These are phyloP conservation scores for Didymellaceae sp. DNA, from an alignment of 2,329 filamentous ascomycete genomes.

Conservation along the genomic window DNA sequence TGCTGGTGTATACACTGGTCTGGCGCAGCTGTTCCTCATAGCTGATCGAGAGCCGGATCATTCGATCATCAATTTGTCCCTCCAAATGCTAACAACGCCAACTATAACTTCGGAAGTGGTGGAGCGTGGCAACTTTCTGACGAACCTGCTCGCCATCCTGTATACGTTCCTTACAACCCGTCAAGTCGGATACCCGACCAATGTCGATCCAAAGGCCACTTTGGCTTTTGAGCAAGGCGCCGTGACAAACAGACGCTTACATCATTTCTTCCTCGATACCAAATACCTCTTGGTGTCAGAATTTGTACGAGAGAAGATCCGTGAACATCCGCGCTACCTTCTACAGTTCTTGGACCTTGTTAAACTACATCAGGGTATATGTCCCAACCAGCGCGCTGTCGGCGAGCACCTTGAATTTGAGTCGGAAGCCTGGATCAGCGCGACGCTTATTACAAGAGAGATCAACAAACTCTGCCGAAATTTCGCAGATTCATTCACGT, in stretches of 20 bases:
- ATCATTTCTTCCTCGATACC: conserved; percentile 96
- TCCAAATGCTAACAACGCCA: conserved; percentile 95
- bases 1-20: conserved; percentile 88
- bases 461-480: conserved; percentile 92
- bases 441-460: conserved; percentile 90
- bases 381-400: conserved; percentile 88
- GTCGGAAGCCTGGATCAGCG: conserved; percentile 96
- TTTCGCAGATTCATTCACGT: conserved; percentile 84
- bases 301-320: conserved; percentile 84
- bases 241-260: conserved; percentile 92
- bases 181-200: conserved; percentile 92
- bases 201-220: conserved; percentile 84
- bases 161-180: conserved; percentile 97
- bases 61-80: conserved; percentile 95
- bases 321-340: conserved; percentile 84
- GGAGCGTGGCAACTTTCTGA: conserved; percentile 92
- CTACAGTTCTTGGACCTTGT: conserved; percentile 95
- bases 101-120: conserved; percentile 97
- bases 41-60: conserved; percentile 96
- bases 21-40: conserved; percentile 94
- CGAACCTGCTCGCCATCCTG: conserved; percentile 91
- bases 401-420: conserved; percentile 98
- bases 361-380: conserved; percentile 96
- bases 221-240: conserved; percentile 93
- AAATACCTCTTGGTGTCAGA: conserved; percentile 88